phyloP scores from a whole-genome alignment of 2,329 filamentous ascomycete genomes.

The Plenodomus lindquistii region DNA sequence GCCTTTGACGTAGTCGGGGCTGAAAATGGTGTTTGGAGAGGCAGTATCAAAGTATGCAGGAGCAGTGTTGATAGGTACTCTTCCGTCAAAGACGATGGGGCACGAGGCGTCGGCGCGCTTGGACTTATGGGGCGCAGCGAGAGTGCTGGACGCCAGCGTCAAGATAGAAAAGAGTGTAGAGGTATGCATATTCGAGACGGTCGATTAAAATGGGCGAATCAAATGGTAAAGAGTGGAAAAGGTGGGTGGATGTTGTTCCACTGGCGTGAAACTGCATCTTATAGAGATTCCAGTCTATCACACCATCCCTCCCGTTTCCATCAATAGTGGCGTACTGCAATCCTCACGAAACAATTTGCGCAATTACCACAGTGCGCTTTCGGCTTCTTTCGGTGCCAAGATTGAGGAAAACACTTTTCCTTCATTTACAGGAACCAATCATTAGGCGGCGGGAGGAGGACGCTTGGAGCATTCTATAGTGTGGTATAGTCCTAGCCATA shows the following conservation, averaged over 20 bases:
- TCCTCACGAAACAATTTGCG: neutral
- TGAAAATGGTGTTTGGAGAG: slow-evolving; percentile 50
- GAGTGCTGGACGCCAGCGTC: slow-evolving; percentile 24
- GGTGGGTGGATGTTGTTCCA: neutral
- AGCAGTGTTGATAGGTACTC: slow-evolving; percentile 29
- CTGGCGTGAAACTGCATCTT: slow-evolving; percentile 5
- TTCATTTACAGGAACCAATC: slow-evolving; percentile 23
- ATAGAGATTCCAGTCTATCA: slow-evolving; percentile 10
- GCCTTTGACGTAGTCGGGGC: slow-evolving; percentile 58
- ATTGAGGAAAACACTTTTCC: slow-evolving; percentile 14
- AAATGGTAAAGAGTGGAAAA: neutral
- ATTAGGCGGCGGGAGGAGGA: slow-evolving; percentile 12
- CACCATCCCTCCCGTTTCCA: neutral
- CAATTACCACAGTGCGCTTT: neutral
- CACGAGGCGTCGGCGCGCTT: slow-evolving; percentile 31
- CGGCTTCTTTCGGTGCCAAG: slow-evolving; percentile 18
- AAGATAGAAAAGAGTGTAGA: slow-evolving; percentile 22
- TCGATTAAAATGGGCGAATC: neutral
- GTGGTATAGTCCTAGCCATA: neutral
- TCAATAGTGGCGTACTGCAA: no score
- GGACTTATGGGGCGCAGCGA: slow-evolving; percentile 27
- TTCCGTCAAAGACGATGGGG: slow-evolving; percentile 45
- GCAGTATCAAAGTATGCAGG: slow-evolving; percentile 39
- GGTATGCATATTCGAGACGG: slow-evolving; percentile 26
- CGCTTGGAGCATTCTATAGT: slow-evolving; percentile 28